phyloP scores from a whole-genome alignment of 2,329 filamentous ascomycete genomes.

The Fusarium sp. region DNA sequence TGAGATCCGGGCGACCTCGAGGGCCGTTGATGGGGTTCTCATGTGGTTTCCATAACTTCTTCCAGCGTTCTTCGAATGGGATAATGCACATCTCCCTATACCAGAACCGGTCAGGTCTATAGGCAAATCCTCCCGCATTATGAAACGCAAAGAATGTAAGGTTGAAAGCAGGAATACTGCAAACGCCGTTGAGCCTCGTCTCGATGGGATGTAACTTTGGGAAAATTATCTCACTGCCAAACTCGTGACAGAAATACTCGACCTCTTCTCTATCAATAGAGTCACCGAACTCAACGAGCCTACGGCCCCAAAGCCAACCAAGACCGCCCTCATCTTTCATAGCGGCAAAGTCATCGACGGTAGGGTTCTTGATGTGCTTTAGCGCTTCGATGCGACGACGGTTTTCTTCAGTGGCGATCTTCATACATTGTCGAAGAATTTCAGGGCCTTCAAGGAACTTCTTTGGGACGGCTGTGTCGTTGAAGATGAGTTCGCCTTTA shows the following conservation, averaged over 20 bases:
- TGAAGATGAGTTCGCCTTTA: not conserved
- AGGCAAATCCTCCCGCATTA: not conserved
- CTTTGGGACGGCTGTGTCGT: not conserved
- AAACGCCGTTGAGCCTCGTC: conserved; percentile 6
- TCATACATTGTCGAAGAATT: conserved; percentile 5
- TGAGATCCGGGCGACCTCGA: not conserved
- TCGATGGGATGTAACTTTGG: not conserved
- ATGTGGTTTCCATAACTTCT: not conserved
- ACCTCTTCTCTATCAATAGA: conserved; percentile 9
- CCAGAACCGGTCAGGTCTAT: conserved; percentile 8
- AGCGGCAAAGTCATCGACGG: not conserved
- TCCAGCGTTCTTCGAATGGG: conserved; percentile 9
- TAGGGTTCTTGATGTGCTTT: not conserved
- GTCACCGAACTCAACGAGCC: conserved; percentile 6
- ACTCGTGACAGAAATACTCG: conserved; percentile 1
- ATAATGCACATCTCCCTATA: conserved; percentile 5
- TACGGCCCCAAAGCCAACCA: conserved; percentile 5
- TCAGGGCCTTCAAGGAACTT: not conserved
- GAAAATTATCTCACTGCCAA: conserved; percentile 5
- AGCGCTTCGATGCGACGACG: not conserved
- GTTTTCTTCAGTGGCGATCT: not conserved
- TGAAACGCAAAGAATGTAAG: not conserved
- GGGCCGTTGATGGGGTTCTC: not conserved
- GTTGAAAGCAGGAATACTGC: not conserved
- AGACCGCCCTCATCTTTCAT: conserved; percentile 5